Conservation (phyloP, 1,139 yeast genomes). For the Kodamaea sp. region DNA sequence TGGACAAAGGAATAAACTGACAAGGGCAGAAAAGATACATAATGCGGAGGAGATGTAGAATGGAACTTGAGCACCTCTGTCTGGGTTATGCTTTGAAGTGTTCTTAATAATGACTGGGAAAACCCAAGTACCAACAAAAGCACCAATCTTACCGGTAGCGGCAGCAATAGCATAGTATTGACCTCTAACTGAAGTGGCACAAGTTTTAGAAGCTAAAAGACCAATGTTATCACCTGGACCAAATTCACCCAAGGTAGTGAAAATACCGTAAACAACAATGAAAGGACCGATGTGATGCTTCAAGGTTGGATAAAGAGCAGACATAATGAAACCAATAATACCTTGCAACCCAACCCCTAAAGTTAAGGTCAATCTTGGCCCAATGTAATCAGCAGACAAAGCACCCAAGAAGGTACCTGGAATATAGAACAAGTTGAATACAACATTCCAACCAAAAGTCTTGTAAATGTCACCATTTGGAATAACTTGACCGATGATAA, state of each 20-base stretch:
- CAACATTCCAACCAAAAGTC: constrained; percentile 90
- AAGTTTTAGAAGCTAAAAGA: constrained; percentile 77
- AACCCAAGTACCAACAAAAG: constrained; percentile 84
- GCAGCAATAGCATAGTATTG: constrained; percentile 90
- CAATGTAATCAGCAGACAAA: constrained; percentile 70
- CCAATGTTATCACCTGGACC: constrained; percentile 96
- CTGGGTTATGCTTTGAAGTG: constrained; percentile 37
- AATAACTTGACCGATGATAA: constrained; percentile 57
- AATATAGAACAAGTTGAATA: constrained; percentile 78
- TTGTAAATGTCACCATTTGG: constrained; percentile 63
- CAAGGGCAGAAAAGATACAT: constrained; percentile 65
- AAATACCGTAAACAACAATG: constrained; percentile 83
- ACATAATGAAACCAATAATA: constrained; percentile 81
- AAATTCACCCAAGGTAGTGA: constrained; percentile 82
- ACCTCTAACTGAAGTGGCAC: constrained; percentile 86
- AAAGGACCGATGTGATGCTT: constrained; percentile 68
- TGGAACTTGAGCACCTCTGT: constrained; percentile 65
- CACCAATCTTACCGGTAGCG: constrained; percentile 87
- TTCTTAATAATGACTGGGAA: constrained; percentile 68
- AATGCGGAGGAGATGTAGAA: constrained; percentile 78
- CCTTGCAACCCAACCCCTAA: constrained; percentile 73
- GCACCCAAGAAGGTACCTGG: constrained; percentile 93
- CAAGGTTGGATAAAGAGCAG: constrained; percentile 59
- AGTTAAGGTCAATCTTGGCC: constrained; percentile 82
- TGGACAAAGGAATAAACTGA: constrained; percentile 73